phyloP scores from a whole-genome alignment of 2,329 filamentous ascomycete genomes.

The Tolypocladium inflatum region DNA sequence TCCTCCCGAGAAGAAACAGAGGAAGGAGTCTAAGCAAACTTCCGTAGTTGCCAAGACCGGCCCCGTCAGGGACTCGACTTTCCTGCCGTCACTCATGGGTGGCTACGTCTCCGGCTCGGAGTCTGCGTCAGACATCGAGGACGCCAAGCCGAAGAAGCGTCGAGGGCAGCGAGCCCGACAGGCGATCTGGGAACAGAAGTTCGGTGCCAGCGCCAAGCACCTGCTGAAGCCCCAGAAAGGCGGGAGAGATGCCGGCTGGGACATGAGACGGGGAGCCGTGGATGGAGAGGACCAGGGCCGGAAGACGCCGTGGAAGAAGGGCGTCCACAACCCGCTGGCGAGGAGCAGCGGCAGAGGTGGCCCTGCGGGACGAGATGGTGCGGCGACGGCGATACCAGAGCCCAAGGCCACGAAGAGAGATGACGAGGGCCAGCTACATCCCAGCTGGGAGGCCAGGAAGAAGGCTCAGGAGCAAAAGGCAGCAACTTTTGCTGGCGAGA shows the following conservation, averaged over 20 bases:
- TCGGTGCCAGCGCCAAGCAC: constrained; percentile 61
- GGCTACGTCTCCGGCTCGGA: constrained; percentile 74
- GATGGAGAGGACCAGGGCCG: constrained; percentile 26
- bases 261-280: constrained; percentile 45
- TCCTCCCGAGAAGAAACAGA: constrained; percentile 14
- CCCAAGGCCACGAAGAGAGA: constrained; percentile 28
- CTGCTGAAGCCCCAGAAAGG: constrained; percentile 28
- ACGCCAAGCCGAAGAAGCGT: constrained; percentile 57
- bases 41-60: constrained; percentile 9
- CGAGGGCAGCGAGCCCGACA: constrained; percentile 71
- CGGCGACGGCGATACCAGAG: constrained; percentile 10
- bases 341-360: constrained; percentile 6
- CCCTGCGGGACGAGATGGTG: constrained; percentile 1
- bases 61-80: constrained; percentile 39
- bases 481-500: constrained; percentile 11
- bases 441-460: constrained; percentile 15
- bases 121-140: constrained; percentile 57
- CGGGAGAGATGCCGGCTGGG: constrained; percentile 45
- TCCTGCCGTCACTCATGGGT: constrained; percentile 68
- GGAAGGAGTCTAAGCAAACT: constrained; percentile 8
- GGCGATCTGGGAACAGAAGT: constrained; percentile 74
- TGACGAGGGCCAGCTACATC: constrained; percentile 46
- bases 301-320: constrained; percentile 44
- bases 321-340: constrained; percentile 27
- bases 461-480: constrained; percentile 11